Evolutionary conservation across 2,329 filamentous ascomycete genomes (phyloP).

Genomic region (Arachnopeziza araneosa): DNA sequence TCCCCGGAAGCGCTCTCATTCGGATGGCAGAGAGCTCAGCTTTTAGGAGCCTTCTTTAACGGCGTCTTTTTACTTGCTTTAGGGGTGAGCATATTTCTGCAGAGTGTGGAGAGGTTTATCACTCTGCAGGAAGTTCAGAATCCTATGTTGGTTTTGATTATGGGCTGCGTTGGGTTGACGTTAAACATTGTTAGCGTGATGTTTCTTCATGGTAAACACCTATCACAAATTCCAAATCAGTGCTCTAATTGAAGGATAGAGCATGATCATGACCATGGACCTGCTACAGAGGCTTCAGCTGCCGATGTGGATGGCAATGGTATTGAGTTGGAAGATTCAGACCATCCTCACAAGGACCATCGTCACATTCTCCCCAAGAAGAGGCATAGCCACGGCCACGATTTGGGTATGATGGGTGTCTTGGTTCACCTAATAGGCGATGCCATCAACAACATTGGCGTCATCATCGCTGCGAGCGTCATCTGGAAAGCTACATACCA

Average conservation of each 20-base stretch:
- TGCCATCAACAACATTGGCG: slow-evolving; percentile 69
- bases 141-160: slow-evolving; percentile 60
- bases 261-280: slow-evolving; percentile 26
- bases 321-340: neutral
- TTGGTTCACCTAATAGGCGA: slow-evolving; percentile 67
- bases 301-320: neutral
- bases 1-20: slow-evolving; percentile 59
- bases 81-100: slow-evolving; percentile 66
- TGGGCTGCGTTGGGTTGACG: slow-evolving; percentile 61
- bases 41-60: slow-evolving; percentile 77
- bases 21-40: slow-evolving; percentile 70
- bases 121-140: slow-evolving; percentile 56
- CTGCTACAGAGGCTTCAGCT: slow-evolving; percentile 1
- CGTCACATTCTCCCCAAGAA: slow-evolving; percentile 7
- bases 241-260: slow-evolving; percentile 6
- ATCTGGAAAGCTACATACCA: slow-evolving; percentile 60
- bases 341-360: neutral
- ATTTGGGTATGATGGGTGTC: slow-evolving; percentile 68
- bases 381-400: slow-evolving; percentile 36
- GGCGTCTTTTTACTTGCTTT: slow-evolving; percentile 68
- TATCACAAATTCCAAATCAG: neutral
- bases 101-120: slow-evolving; percentile 67
- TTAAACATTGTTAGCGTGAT: slow-evolving; percentile 62
- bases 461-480: slow-evolving; percentile 62
- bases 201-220: slow-evolving; percentile 55